Percentiles rank a stretch among this genome's conserved stretches.
phyloP scores from a whole-genome alignment of 306 rosid species.

The Mimosa pudica region DNA sequence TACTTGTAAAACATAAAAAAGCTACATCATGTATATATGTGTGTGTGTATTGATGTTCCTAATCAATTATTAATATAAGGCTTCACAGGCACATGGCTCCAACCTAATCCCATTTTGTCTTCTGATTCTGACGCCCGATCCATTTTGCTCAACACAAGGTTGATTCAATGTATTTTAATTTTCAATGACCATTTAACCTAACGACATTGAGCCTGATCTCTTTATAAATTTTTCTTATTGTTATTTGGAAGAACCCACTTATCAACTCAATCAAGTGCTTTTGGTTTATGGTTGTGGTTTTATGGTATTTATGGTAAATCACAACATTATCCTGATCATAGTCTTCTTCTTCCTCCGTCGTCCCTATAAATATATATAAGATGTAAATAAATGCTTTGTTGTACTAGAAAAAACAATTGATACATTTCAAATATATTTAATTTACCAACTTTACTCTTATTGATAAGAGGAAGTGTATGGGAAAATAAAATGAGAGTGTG shows the following conservation, averaged over 20 bases:
- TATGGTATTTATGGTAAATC: neutral
- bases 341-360: neutral
- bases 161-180: neutral
- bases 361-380: too few species aligned
- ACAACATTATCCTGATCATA: constrained; percentile 5
- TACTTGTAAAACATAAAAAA: neutral
- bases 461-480: too few species aligned
- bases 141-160: neutral
- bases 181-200: too few species aligned
- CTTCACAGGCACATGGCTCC: constrained; percentile 16
- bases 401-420: too few species aligned
- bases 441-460: too few species aligned
- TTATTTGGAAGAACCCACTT: too few species aligned
- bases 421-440: too few species aligned
- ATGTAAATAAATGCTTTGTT: too few species aligned
- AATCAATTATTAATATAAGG: neutral
- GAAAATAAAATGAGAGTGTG: too few species aligned
- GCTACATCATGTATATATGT: neutral
- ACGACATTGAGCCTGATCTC: too few species aligned
- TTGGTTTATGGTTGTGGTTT: neutral
- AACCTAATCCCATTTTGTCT: constrained; percentile 4
- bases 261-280: too few species aligned
- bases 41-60: neutral
- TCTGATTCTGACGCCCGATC: neutral
- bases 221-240: neutral